phyloP scores from a whole-genome alignment of 805 yeast species.

The Candida odintsovae region DNA sequence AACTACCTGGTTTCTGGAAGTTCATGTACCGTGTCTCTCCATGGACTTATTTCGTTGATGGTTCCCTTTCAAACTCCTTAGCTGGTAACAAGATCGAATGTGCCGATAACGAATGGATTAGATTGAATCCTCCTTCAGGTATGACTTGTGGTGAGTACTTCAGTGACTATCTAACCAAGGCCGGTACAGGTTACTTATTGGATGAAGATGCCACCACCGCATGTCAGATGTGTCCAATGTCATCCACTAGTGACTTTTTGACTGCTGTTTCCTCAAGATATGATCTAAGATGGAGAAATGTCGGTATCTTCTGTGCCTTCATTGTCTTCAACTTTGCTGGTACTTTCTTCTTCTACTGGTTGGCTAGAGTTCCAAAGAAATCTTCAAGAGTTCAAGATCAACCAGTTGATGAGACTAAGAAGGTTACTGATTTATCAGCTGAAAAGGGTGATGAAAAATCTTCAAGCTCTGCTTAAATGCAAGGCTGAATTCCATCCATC shows the following conservation, averaged over 20 bases:
- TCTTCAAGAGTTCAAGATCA: constrained; percentile 26
- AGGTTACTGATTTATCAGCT: too few species aligned
- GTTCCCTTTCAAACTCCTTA: constrained; percentile 47
- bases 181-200: constrained; percentile 22
- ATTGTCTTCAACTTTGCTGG: constrained; percentile 33
- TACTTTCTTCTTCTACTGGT: constrained; percentile 44
- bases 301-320: constrained; percentile 46
- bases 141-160: constrained; percentile 53
- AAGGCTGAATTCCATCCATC: too few species aligned
- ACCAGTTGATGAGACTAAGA: not conserved
- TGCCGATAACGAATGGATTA: constrained; percentile 39
- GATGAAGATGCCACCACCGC: constrained; percentile 29
- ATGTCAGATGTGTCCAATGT: constrained; percentile 57
- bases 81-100: constrained; percentile 45
- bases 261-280: constrained; percentile 32
- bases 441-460: too few species aligned
- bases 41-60: constrained; percentile 13
- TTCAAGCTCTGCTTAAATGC: too few species aligned
- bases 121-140: constrained; percentile 46
- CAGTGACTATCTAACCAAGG: constrained; percentile 25
- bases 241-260: constrained; percentile 54
- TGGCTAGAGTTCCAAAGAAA: constrained; percentile 68
- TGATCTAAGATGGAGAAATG: constrained; percentile 58
- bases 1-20: too few species aligned
- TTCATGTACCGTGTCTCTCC: too few species aligned